Evolutionary conservation across 768 basidiomycete genomes (phyloP).

Genomic region (Leccinum variicolor): DNA sequence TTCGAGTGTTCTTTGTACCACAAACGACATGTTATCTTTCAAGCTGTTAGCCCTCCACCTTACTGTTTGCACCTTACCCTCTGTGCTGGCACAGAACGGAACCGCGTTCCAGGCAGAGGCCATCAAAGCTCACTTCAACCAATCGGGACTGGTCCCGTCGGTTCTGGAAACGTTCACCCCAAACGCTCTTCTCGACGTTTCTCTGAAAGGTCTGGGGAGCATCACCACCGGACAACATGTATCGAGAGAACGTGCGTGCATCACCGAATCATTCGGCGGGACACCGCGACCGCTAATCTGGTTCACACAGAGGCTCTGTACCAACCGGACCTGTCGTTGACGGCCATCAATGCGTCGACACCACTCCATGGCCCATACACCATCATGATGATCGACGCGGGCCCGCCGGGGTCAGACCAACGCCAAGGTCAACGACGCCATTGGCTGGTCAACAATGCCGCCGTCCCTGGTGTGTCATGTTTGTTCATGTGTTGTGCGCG

Average conservation of each 20-base stretch:
- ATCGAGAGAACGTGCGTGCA: conserved; percentile 51
- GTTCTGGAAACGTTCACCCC: conserved; percentile 61
- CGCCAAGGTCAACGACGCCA: conserved; percentile 65
- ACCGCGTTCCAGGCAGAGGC: conserved; percentile 47
- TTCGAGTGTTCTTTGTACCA: background rate
- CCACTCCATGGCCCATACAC: conserved; percentile 54
- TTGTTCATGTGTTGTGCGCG: background rate
- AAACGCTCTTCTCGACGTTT: conserved; percentile 50
- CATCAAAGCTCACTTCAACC: conserved; percentile 66
- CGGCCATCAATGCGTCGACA: conserved; percentile 46
- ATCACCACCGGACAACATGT: conserved; percentile 59
- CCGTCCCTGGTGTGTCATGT: conserved; percentile 39
- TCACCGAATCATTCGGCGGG: background rate
- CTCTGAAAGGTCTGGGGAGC: conserved; percentile 46
- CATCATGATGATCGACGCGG: conserved; percentile 74
- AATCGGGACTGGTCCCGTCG: conserved; percentile 59
- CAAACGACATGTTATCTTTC: conserved; percentile 14
- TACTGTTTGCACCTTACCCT: conserved; percentile 34
- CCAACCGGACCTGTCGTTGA: conserved; percentile 51
- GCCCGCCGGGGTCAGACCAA: conserved; percentile 58
- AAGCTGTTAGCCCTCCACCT: conserved; percentile 23
- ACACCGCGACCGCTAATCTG: background rate
- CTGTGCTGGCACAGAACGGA: conserved; percentile 46
- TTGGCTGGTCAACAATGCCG: conserved; percentile 74
- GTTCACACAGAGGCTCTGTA: conserved; percentile 48